These are phyloP conservation scores for Leccinum uliginosum DNA, from an alignment of 768 basidiomycete species.

Conservation along the genomic window DNA sequence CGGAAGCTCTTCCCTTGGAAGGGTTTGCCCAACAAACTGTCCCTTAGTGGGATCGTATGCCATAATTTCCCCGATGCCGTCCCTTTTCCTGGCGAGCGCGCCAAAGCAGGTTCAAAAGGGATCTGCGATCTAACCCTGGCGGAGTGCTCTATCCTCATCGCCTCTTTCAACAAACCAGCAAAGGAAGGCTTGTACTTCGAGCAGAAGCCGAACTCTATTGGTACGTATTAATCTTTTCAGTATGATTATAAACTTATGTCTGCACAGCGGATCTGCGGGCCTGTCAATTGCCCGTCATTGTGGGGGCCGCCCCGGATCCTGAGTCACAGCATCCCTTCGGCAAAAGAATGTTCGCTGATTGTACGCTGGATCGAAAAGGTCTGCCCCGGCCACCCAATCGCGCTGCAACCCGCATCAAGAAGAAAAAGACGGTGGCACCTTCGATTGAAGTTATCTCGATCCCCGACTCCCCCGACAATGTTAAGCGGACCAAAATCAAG, in stretches of 20 bases:
- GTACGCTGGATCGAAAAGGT: not conserved
- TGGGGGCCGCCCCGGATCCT: not conserved
- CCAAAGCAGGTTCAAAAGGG: not conserved
- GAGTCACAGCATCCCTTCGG: not conserved
- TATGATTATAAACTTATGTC: not conserved
- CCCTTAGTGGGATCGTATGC: not conserved
- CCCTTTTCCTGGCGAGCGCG: not conserved
- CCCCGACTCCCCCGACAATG: not conserved
- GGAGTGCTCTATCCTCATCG: not conserved
- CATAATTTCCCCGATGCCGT: not conserved
- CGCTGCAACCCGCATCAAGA: not conserved
- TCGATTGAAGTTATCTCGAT: not conserved
- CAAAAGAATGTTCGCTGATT: not conserved
- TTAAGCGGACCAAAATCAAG: not conserved
- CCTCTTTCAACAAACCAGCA: not conserved
- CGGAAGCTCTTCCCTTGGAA: slow-evolving; percentile 1
- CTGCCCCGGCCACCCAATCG: not conserved
- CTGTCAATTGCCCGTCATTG: not conserved
- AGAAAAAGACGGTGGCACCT: not conserved
- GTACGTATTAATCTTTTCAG: not conserved
- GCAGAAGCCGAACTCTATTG: not conserved
- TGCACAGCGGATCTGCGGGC: not conserved
- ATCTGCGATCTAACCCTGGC: not conserved
- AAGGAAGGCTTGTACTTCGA: not conserved
- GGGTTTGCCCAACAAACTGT: not conserved